Percentiles rank a stretch among this genome's conserved stretches.
phyloP scores from a whole-genome alignment of 148 eudicot species.

The Suaeda aralocaspica region DNA sequence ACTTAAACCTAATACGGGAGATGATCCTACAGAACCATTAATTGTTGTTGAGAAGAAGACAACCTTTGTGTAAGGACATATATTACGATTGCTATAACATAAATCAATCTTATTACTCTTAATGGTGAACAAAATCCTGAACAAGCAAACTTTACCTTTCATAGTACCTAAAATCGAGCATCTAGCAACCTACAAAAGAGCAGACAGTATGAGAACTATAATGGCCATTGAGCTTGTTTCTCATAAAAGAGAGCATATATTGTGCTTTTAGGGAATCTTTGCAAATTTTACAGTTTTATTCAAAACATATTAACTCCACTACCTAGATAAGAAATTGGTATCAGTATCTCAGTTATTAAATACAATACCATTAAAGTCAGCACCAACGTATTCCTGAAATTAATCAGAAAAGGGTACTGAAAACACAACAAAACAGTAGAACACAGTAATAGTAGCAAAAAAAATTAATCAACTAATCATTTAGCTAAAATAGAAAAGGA shows the following conservation, averaged over 20 bases:
- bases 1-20: background rate
- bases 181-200: background rate
- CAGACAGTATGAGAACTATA: background rate
- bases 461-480: no score
- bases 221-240: background rate
- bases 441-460: no score
- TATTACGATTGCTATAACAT: background rate
- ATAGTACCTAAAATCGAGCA: background rate
- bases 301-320: background rate
- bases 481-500: no score
- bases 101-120: slow-evolving; percentile 1
- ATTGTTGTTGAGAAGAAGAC: slow-evolving; percentile 8
- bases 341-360: background rate
- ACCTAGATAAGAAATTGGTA: slow-evolving; percentile 4
- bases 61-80: background rate
- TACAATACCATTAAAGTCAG: background rate
- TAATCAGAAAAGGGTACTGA: no score
- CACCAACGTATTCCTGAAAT: no score
- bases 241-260: no score
- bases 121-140: slow-evolving; percentile 9
- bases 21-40: background rate
- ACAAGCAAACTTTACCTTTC: background rate
- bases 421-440: no score
- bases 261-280: background rate
- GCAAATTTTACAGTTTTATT: background rate